Evolutionary conservation across 495 filamentous ascomycete species (phyloP).

Genomic region (Penicillium pulvis): DNA sequence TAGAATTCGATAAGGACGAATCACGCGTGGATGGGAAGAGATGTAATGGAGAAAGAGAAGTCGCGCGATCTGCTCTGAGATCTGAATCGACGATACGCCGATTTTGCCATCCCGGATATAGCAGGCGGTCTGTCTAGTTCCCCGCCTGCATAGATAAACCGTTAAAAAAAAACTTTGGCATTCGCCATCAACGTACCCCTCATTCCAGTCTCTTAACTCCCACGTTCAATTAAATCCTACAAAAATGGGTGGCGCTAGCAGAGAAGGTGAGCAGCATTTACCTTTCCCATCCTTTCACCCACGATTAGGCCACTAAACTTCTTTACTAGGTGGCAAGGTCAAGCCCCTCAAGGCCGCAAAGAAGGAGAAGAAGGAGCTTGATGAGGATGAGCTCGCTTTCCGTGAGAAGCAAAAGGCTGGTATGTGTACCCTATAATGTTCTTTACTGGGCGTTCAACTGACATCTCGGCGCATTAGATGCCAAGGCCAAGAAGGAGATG

Average conservation of each 20-base stretch:
- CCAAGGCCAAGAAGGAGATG: constrained; percentile 76
- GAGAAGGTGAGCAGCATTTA: constrained; percentile 55
- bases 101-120: not conserved
- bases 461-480: constrained; percentile 50
- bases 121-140: constrained; percentile 15
- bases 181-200: constrained; percentile 23
- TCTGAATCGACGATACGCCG: constrained; percentile 5
- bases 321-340: constrained; percentile 70
- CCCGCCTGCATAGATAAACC: constrained; percentile 9
- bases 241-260: constrained; percentile 67
- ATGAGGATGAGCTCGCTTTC: constrained; percentile 76
- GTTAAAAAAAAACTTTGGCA: constrained; percentile 10
- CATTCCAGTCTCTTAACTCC: constrained; percentile 12
- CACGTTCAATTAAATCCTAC: constrained; percentile 11
- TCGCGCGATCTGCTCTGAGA: not conserved
- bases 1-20: constrained; percentile 3
- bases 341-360: constrained; percentile 83
- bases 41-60: constrained; percentile 3
- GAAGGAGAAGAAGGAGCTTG: constrained; percentile 73
- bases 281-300: not conserved
- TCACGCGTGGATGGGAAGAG: not conserved
- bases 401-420: constrained; percentile 73
- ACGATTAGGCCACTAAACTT: constrained; percentile 9
- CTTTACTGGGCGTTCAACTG: not conserved
- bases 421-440: constrained; percentile 36